Evolutionary conservation across 768 basidiomycete species (phyloP).

Genomic region (Mrakia blollopis): DNA sequence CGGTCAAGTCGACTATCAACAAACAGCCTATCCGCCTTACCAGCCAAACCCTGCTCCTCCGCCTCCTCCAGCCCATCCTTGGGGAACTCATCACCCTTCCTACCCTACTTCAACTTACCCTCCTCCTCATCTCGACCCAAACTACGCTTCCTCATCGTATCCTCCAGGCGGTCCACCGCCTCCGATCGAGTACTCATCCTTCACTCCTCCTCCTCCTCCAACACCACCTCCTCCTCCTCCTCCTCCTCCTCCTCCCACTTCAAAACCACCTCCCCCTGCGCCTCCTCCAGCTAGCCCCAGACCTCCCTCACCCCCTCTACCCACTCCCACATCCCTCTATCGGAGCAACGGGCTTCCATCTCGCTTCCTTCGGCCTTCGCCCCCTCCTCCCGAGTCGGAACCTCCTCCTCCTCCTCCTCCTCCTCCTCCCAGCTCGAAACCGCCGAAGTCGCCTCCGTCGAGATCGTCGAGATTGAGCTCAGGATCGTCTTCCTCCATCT

Average conservation of each 20-base stretch:
- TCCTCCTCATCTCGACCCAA: not conserved
- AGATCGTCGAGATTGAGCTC: not conserved
- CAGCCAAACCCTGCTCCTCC: not conserved
- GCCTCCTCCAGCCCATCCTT: not conserved
- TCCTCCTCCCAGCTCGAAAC: not conserved
- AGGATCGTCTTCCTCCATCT: not conserved
- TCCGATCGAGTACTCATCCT: not conserved
- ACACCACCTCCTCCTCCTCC: not conserved
- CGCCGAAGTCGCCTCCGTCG: not conserved
- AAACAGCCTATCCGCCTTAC: not conserved
- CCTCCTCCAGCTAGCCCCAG: not conserved
- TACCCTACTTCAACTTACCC: not conserved
- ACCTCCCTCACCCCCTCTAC: not conserved
- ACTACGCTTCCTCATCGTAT: not conserved
- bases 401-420: not conserved
- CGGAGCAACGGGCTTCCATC: not conserved
- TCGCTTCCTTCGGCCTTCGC: constrained; percentile 3
- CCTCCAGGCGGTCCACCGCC: not conserved
- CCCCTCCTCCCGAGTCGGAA: not conserved
- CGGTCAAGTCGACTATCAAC: not conserved
- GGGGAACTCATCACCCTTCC: not conserved
- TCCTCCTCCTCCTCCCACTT: not conserved
- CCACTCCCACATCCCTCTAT: not conserved
- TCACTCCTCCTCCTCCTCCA: not conserved
- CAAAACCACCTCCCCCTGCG: constrained; percentile 1